Evolutionary conservation across 768 basidiomycete genomes (phyloP), one percentile per base, ranked within the genome.

Genomic region (Naganishia antarctica): DNA sequence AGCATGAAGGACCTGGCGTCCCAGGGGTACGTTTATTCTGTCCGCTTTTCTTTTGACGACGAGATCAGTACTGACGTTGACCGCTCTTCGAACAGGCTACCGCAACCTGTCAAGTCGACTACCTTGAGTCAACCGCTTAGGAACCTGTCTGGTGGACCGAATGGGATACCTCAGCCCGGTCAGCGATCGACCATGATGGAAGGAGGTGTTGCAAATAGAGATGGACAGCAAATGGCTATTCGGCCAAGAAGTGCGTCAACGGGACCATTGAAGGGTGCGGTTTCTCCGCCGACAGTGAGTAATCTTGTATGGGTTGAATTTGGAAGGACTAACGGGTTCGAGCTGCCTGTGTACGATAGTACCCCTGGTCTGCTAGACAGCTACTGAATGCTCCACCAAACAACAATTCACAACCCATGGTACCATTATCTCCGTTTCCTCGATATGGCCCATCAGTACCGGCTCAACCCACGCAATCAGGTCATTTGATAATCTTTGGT

Each of bases 401-500:
- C 16, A 43, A 43, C 28, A 43, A 25, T 32, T 61, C 65, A 13
- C 48, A 47, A 44, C 60, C 60, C 2, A 47, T 31, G 21, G 40
- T 45, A 3, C 63, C 34, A 11, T 32, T 47, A 3, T 65, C 60
- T 13, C 59, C 67, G 4, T 68, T 65, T 37, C 64, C 64, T 26
- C 53, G 58, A 32, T 64, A 53, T 43, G 66, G 59, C 16, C 66
- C 58, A 8, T 53, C 59, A 21, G 34, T 68, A 16, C 59, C 46
- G n/a, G 40, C 65, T 41, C 40, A 50, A 15, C 63, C 69, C 23
- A 63, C 66, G 6, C 72, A 73, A 58, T 73, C 73, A 12, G 96
- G 96, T 8, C 92, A 98, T 70, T 85, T 99, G 68, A 93, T 91
- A 79, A 83, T 99, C 67, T 99, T 99, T 69, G 96, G 96, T 66